These are phyloP conservation scores for Citropsis articulata DNA, from an alignment of 345 rosid genomes.

Conservation along the genomic window DNA sequence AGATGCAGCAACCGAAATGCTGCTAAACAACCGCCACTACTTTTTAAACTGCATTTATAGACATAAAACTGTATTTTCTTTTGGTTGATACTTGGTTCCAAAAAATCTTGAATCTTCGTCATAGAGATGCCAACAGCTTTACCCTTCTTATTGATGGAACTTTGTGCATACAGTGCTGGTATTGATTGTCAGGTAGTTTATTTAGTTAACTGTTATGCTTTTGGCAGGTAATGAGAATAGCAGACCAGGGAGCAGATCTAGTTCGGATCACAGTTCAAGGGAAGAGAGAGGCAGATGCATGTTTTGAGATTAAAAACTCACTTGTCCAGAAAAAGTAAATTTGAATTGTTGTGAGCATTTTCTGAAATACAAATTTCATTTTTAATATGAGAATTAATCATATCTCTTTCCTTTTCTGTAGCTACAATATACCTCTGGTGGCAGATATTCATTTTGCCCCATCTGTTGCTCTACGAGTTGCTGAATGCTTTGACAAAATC, in stretches of 20 bases:
- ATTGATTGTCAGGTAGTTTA: background rate
- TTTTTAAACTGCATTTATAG: background rate
- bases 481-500: conserved; percentile 97
- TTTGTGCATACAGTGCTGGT: background rate
- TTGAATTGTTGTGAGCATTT: conserved; percentile 2
- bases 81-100: background rate
- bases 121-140: background rate
- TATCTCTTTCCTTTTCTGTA: conserved; percentile 36
- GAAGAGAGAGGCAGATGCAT: conserved; percentile 96
- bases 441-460: conserved; percentile 99
- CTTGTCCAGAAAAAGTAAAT: conserved; percentile 90
- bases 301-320: conserved; percentile 87
- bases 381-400: conserved; percentile 1
- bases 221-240: conserved; percentile 87
- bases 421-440: conserved; percentile 92
- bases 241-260: conserved; percentile 87
- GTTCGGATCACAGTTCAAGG: conserved; percentile 99
- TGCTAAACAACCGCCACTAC: background rate
- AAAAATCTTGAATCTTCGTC: background rate
- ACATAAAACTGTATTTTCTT: background rate
- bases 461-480: conserved; percentile 76
- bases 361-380: background rate
- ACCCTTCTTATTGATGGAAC: background rate
- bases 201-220: conserved; percentile 8
- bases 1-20: background rate